A percentile compares a stretch with the other conserved stretches of the same genome.
Conservation (phyloP, 805 yeast species). For the Blastobotrys attinorum region DNA sequence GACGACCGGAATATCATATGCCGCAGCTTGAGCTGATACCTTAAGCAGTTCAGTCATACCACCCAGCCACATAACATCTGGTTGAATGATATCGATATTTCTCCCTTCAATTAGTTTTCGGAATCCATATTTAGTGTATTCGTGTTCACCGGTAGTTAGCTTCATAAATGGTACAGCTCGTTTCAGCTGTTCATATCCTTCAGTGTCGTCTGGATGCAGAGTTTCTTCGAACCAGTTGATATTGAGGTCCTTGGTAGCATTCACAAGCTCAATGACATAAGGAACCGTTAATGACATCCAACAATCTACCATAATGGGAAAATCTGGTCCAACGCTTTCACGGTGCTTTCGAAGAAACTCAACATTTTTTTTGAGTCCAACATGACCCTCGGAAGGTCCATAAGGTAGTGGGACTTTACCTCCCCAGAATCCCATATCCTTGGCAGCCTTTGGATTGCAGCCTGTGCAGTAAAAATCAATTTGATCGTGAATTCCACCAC, state of each 20-base stretch:
- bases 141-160: constrained; percentile 49
- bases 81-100: constrained; percentile 41
- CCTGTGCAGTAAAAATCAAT: constrained; percentile 45
- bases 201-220: constrained; percentile 44
- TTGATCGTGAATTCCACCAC: constrained; percentile 41
- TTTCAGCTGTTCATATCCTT: constrained; percentile 39
- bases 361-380: constrained; percentile 39
- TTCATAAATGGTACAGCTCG: constrained; percentile 41
- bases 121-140: constrained; percentile 44
- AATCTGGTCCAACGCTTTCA: constrained; percentile 41
- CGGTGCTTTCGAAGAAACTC: constrained; percentile 39
- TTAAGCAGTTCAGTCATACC: constrained; percentile 42
- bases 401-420: constrained; percentile 45
- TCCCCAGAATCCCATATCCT: constrained; percentile 46
- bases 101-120: constrained; percentile 44
- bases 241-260: constrained; percentile 37
- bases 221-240: constrained; percentile 49
- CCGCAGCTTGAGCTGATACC: constrained; percentile 43
- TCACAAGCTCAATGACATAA: constrained; percentile 39
- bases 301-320: constrained; percentile 48
- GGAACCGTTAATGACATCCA: constrained; percentile 44
- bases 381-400: constrained; percentile 45
- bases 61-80: constrained; percentile 50
- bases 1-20: constrained; percentile 46
- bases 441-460: constrained; percentile 40